Conservation (phyloP, 208 protist species). For the Trypanosoma congolense region DNA sequence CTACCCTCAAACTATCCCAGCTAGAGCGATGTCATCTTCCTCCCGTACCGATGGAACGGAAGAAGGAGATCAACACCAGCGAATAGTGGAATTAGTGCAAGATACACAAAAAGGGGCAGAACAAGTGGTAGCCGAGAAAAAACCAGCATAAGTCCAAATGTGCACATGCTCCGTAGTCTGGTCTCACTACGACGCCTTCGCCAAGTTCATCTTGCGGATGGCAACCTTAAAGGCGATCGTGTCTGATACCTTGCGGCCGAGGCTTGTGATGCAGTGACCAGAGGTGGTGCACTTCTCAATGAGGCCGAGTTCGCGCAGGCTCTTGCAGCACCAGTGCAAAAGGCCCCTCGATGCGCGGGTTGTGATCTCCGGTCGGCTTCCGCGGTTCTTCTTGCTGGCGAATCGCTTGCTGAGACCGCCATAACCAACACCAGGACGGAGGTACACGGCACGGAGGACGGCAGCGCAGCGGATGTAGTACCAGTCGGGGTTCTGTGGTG, state of each 20-base stretch:
- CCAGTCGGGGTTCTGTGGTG: conserved; percentile 97
- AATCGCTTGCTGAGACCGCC: conserved; percentile 92
- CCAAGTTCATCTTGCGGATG: conserved; percentile 19
- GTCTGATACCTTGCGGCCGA: conserved; percentile 94
- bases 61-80: no score
- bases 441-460: conserved; percentile 95
- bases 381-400: conserved; percentile 88
- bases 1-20: neutral
- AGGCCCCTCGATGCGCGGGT: conserved; percentile 74
- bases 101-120: conserved; percentile 3
- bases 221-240: conserved; percentile 91
- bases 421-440: conserved; percentile 93
- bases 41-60: no score
- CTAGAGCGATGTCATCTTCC: neutral
- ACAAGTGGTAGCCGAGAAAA: conserved; percentile 1
- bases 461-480: conserved; percentile 97
- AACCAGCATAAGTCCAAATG: neutral
- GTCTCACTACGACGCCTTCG: conserved; percentile 1
- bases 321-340: conserved; percentile 93
- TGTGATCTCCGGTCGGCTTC: conserved; percentile 87
- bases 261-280: conserved; percentile 90
- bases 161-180: neutral
- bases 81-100: no score
- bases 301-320: conserved; percentile 91
- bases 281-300: conserved; percentile 74